Base-by-base conservation (phyloP, 106 monocot species). In the Amphibolis antarctica region DNA sequence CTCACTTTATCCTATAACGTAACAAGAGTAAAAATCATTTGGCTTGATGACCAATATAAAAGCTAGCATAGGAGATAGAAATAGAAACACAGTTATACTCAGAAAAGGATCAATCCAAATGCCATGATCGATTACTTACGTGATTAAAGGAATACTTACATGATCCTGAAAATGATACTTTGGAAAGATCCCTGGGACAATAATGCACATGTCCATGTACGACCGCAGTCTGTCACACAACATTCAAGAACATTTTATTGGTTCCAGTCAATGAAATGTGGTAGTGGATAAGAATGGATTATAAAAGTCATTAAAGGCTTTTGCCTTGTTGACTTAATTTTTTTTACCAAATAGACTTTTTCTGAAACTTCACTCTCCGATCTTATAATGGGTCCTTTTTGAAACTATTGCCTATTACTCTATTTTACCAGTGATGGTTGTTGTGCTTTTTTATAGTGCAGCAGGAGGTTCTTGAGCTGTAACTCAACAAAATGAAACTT, bases 151-250 rank as follows among this genome's bases (percentile, higher is more conserved):
- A 51, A 60, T 11, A 55, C 81, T 83, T 69, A 86, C 86, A 52
- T 75, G 79, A 25, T 74, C 53, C 23, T 60, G 65, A 14, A 70
- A 72, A 76, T 69, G 69, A 65, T 82, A 69, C 25, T 72, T 69
- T 43, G 83, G 69, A 21, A 83, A 84, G 53, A 84, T 75, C 43
- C 85, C 88, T 73, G 92, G 92, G 44, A 92, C 74, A 55, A 88
- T 73, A 75, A 92, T 80, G 62, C 92, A 92, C 82, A 92, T 76
- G 56, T 92, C 92, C 84, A 92, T 85, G 68, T 77, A 85, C 42
- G 92, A 84, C 59, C 84, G 77, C 28, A 92, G 70, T 66, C 92
- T 92, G 79, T 17, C 19, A 17, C n/a, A 64, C 55, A 74, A 13
- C 68, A 27, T 66, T 49, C 42, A 59, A 17, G 59, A 15, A 17